Percentiles rank a stretch among this genome's conserved stretches.
Conservation (phyloP, 2,329 filamentous ascomycete species). For the Penicillium vulpinum region DNA sequence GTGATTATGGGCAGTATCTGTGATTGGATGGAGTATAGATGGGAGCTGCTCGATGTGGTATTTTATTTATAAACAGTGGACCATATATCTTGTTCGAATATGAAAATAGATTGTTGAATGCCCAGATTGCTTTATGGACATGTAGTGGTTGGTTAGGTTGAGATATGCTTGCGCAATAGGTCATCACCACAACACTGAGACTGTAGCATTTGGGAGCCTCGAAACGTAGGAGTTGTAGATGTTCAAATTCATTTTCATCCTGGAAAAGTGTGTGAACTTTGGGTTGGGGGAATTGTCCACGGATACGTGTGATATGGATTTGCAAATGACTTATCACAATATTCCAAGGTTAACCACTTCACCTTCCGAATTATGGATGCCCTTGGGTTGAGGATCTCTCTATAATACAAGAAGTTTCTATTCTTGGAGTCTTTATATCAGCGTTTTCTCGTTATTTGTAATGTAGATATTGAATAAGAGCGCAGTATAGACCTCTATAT, state of each 20-base stretch:
- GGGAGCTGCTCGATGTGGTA: neutral
- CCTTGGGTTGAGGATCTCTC: neutral
- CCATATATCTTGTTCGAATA: neutral
- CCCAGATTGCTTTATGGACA: neutral
- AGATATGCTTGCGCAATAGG: neutral
- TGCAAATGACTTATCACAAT: neutral
- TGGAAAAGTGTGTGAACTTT: no score
- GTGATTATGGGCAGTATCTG: neutral
- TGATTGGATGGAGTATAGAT: slow-evolving; percentile 6
- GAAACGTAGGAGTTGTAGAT: neutral
- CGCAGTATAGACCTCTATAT: neutral
- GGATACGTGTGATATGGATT: no score
- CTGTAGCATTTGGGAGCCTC: neutral
- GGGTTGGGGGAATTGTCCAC: no score
- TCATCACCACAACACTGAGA: neutral
- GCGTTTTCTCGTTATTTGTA: neutral
- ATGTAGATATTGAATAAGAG: neutral
- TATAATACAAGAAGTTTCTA: no score
- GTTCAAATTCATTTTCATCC: neutral
- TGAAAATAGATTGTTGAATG: no score
- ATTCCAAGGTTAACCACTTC: neutral
- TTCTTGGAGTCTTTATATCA: neutral
- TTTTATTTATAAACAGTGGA: neutral
- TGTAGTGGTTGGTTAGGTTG: neutral
- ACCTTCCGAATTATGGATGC: neutral